Evolutionary conservation across 192 early-diverging fungal species (phyloP).

Genomic region (Backusella luteola): DNA sequence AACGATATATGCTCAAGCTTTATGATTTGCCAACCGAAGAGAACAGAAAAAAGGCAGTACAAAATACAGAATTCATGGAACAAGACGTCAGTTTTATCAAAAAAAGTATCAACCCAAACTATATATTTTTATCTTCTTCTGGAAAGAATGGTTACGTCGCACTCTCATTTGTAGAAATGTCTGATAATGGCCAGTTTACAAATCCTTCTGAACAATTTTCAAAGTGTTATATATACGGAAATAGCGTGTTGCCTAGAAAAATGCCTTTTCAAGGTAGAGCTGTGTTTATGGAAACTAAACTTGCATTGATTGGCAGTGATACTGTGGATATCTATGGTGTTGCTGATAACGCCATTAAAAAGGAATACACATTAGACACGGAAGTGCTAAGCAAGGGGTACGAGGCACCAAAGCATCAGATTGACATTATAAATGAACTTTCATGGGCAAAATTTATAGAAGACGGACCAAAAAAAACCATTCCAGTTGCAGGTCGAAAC

Average conservation of each 20-base stretch:
- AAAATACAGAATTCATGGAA: neutral
- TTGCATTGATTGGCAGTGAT: neutral
- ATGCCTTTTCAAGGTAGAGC: neutral
- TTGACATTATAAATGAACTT: neutral
- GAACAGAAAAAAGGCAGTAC: neutral
- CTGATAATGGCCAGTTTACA: neutral
- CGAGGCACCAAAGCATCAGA: neutral
- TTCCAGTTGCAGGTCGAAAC: neutral
- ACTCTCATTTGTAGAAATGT: neutral
- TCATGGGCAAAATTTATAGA: neutral
- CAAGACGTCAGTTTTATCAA: neutral
- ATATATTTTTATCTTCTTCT: neutral
- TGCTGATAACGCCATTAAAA: neutral
- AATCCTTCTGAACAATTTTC: neutral
- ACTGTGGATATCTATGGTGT: neutral
- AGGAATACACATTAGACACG: neutral
- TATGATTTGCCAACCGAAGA: neutral
- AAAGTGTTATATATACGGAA: neutral
- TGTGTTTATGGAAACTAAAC: conserved; percentile 1
- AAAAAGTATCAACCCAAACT: neutral
- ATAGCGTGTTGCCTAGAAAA: neutral
- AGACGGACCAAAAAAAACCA: neutral
- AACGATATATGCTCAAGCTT: neutral
- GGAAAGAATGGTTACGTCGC: neutral
- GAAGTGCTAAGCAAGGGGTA: neutral